Percentiles rank a stretch among this genome's conserved stretches.
Conservation (phyloP, 192 early-diverging fungal genomes). For the Backusella sp. region DNA sequence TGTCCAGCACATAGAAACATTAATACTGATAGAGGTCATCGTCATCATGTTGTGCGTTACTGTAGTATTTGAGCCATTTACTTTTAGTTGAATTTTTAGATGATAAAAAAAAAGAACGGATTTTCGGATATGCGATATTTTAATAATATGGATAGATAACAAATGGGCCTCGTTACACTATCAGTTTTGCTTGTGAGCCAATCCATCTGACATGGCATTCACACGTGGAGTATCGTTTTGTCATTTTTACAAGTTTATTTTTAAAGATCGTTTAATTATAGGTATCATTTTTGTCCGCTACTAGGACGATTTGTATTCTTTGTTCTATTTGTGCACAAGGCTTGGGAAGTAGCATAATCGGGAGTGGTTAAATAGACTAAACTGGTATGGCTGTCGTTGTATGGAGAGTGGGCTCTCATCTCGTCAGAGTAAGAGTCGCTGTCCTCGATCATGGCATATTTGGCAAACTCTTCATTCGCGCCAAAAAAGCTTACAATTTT, state of each 20-base stretch:
- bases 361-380: conserved; percentile 31
- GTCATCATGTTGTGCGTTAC: too few species aligned
- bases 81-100: too few species aligned
- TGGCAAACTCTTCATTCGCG: conserved; percentile 29
- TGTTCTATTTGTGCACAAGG: neutral
- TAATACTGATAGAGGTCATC: too few species aligned
- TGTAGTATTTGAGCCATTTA: too few species aligned
- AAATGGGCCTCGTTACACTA: neutral
- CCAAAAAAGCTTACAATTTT: conserved; percentile 35
- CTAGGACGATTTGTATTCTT: neutral
- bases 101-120: too few species aligned
- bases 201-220: neutral
- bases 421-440: neutral
- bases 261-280: neutral
- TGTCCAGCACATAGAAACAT: too few species aligned
- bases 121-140: too few species aligned
- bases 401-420: neutral
- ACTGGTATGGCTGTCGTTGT: conserved; percentile 4
- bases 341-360: conserved; percentile 26
- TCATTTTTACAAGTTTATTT: neutral
- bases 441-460: conserved; percentile 23
- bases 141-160: too few species aligned
- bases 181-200: neutral
- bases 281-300: neutral
- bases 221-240: neutral